Base-by-base conservation (phyloP, 2,329 filamentous ascomycete genomes). In the Aspergillus sp. region DNA sequence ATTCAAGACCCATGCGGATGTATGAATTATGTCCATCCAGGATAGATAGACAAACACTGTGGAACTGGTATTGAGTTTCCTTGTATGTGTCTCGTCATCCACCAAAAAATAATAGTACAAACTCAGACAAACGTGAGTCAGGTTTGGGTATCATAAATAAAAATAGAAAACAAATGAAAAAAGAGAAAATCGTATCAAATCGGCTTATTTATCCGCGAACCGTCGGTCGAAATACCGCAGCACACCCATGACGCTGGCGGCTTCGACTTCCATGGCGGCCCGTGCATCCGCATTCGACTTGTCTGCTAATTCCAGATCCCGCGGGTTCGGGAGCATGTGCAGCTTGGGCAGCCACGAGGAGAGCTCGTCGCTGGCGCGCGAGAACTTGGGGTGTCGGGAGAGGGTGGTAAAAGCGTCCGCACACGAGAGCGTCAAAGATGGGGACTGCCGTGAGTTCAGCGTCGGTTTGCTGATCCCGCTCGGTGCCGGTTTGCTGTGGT, bases 191-290 rank as follows among this genome's bases (percentile, higher is more conserved):
- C 27, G 7, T 12, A 19, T 12, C 26, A 41, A 44, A 29, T 5
- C 12, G 7, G 7, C 38, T 57, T 58, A 66, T 59, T 68, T 68
- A 44, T 68, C 66, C 34, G 67, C 66, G 47, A 90, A 90, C 45
- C 86, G 73, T 43, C 87, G 76, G 58, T 90, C 86, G 67, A 90
- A 90, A 52, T 86, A 83, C 65, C 86, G 86, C 49, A 90, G 68
- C n/a, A 89, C 86, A 38, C 83, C 84, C 86, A 90, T 89, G 46
- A 90, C 88, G 64, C 85, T 89, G 0, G 86, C 86, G 5, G 86
- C 85, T 67, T 90, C 86, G 10, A 90, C 85, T 63, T 90, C 86
- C 57, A 89, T 81, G 1, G 85, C 81, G 38, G 77, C 76, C 43
- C 68, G 55, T 10, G 57, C 51, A 8, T 51, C 52, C 6, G 57